Percentiles rank a stretch among this genome's conserved stretches.
phyloP scores from a whole-genome alignment of 1,284 basidiomycete species.

The Coniferiporia weirii region DNA sequence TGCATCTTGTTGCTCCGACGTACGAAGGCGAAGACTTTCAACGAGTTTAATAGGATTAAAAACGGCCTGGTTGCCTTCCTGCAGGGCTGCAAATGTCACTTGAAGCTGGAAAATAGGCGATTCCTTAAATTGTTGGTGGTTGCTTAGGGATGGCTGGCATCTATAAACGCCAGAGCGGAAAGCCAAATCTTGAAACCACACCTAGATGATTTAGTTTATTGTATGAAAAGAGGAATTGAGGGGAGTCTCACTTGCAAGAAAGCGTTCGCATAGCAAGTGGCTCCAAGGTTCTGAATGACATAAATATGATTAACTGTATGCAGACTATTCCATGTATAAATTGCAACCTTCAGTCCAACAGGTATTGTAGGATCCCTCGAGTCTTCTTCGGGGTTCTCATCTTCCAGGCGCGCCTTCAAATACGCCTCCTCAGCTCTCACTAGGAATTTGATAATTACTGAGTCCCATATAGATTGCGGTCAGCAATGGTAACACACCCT shows the following conservation, averaged over 20 bases:
- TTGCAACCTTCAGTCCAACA: slow-evolving; percentile 70
- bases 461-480: slow-evolving; percentile 15
- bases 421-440: slow-evolving; percentile 50
- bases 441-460: slow-evolving; percentile 28
- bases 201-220: slow-evolving; percentile 31
- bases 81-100: slow-evolving; percentile 76
- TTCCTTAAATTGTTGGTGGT: slow-evolving; percentile 40
- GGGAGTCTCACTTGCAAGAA: slow-evolving; percentile 66
- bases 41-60: slow-evolving; percentile 83
- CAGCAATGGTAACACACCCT: slow-evolving; percentile 36
- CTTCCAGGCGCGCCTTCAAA: slow-evolving; percentile 47
- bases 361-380: slow-evolving; percentile 54
- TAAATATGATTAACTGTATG: slow-evolving; percentile 3
- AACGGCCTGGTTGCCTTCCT: slow-evolving; percentile 59
- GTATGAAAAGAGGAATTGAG: not conserved
- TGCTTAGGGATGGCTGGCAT: slow-evolving; percentile 45
- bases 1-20: slow-evolving; percentile 88
- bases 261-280: slow-evolving; percentile 91
- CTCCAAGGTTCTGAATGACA: slow-evolving; percentile 72
- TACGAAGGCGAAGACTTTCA: slow-evolving; percentile 73
- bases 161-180: slow-evolving; percentile 64
- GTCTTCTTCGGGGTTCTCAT: slow-evolving; percentile 45
- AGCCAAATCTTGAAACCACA: slow-evolving; percentile 66
- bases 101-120: slow-evolving; percentile 73
- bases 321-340: not conserved